Conservation (phyloP, 768 basidiomycete genomes). For the Aureoboletus auriporus region DNA sequence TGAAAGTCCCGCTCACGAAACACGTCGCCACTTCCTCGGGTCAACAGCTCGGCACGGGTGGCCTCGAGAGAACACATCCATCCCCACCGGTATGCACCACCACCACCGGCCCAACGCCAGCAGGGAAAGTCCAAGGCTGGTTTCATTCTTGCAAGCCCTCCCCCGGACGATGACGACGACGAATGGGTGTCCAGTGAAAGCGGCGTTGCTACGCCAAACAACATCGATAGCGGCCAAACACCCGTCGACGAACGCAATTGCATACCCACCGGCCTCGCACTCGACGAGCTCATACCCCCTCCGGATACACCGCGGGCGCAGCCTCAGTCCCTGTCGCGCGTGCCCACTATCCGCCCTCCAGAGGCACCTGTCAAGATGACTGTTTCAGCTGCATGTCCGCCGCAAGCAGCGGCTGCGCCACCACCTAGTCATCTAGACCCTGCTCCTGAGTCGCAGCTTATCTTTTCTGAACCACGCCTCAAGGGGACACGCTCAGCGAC, state of each 20-base stretch:
- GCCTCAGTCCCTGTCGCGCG: conserved; percentile 30
- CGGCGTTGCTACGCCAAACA: conserved; percentile 64
- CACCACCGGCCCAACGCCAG: conserved; percentile 24
- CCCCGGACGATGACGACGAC: conserved; percentile 56
- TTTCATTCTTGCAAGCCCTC: conserved; percentile 55
- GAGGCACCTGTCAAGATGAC: conserved; percentile 18
- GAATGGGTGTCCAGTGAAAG: conserved; percentile 81
- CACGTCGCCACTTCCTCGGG: conserved; percentile 23
- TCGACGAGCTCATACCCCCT: conserved; percentile 18
- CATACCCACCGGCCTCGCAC: conserved; percentile 6
- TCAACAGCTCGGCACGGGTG: conserved; percentile 26
- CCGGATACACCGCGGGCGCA: conserved; percentile 31
- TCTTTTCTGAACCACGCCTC: conserved; percentile 16
- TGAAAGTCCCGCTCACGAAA: conserved; percentile 20
- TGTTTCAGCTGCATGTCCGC: conserved; percentile 17
- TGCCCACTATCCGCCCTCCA: conserved; percentile 29
- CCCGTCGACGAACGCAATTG: conserved; percentile 26
- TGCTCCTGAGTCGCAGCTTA: conserved; percentile 12
- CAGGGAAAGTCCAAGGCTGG: conserved; percentile 43
- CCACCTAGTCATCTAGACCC: conserved; percentile 11
- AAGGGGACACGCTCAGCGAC: conserved; percentile 36
- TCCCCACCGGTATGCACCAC: conserved; percentile 29
- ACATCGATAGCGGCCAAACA: conserved; percentile 36
- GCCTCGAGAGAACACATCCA: conserved; percentile 31
- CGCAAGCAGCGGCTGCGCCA: conserved; percentile 12